Base-by-base conservation (phyloP, 2,329 filamentous ascomycete species). In the Penicillium brasilianum region DNA sequence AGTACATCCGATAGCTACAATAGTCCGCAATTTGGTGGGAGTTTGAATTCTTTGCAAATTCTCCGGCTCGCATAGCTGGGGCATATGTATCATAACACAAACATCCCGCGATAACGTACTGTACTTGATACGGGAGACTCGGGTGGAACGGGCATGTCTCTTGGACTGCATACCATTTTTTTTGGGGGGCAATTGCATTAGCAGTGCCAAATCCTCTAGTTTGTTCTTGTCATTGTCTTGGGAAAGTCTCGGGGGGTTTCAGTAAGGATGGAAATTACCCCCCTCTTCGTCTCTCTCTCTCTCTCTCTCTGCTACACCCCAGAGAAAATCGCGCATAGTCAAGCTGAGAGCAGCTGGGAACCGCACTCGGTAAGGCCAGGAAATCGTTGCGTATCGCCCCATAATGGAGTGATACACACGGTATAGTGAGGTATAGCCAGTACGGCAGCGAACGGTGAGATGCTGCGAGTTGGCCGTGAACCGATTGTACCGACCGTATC, bases 301-400 rank as follows among this genome's bases (percentile, higher is more conserved):
- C 0, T 51, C 49, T 3, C 22, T 34, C n/a, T 51, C 25, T 30
- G 18, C 36, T 30, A 25, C n/a, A 10, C 37, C 52, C 41, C 52
- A 22, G 43, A 48, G 48, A 52, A 51, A 69, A 69, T 69, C 67
- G 67, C 67, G 67, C 67, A 69, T 69, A 69, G 66, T 69, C 52
- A 69, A 66, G 62, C 50, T 62, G 63, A 46, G 52, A 63, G 63
- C 61, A 64, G 51, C 39, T 55, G 56, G 63, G 56, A 37, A 62
- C 53, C 55, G 61, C 63, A 59, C 62, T 68, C 58, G 61, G 66
- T 59, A 59, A 55, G 48, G 52, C 41, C 14, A 36, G 34, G 58
- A 61, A 62, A 48, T 56, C 39, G 20, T 39, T 20, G 3, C 28
- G 44, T 58, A 61, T 51, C 46, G 18, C 25, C 22, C 34, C 13